Evolutionary conservation across 2,329 filamentous ascomycete species (phyloP).

Genomic region (Aspergillus ustus): DNA sequence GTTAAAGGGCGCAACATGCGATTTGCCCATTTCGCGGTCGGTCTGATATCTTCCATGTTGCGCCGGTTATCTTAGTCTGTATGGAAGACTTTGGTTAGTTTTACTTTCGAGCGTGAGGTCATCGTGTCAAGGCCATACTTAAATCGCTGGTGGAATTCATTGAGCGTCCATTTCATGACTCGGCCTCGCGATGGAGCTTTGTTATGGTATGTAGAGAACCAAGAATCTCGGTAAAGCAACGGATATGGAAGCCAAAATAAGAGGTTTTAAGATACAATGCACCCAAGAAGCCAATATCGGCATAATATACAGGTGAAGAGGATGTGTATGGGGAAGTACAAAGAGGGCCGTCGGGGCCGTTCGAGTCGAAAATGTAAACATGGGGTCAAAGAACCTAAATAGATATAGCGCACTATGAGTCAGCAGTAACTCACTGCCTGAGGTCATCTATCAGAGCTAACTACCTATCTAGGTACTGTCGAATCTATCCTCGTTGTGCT

Average conservation of each 20-base stretch:
- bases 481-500: too few relatives aligned
- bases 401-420: constrained; percentile 5
- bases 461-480: too few relatives aligned
- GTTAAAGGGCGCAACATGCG: constrained; percentile 49
- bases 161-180: constrained; percentile 18
- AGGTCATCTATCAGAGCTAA: too few relatives aligned
- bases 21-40: constrained; percentile 50
- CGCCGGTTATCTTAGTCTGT: constrained; percentile 11
- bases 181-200: background rate
- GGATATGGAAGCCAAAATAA: constrained; percentile 10
- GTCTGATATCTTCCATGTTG: constrained; percentile 43
- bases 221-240: background rate
- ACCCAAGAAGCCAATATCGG: constrained; percentile 14
- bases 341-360: background rate
- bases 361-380: constrained; percentile 36
- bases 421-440: background rate
- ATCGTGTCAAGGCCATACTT: constrained; percentile 3
- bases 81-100: background rate
- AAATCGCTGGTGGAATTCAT: constrained; percentile 17
- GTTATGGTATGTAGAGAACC: background rate
- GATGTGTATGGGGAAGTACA: background rate
- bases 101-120: background rate
- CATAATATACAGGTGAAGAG: constrained; percentile 16
- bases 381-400: constrained; percentile 3
- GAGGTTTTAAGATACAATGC: constrained; percentile 14